A percentile compares a stretch with the other conserved stretches of the same genome.
Evolutionary conservation across 2,329 filamentous ascomycete species (phyloP).

Genomic region (Colletotrichum caudatum): DNA sequence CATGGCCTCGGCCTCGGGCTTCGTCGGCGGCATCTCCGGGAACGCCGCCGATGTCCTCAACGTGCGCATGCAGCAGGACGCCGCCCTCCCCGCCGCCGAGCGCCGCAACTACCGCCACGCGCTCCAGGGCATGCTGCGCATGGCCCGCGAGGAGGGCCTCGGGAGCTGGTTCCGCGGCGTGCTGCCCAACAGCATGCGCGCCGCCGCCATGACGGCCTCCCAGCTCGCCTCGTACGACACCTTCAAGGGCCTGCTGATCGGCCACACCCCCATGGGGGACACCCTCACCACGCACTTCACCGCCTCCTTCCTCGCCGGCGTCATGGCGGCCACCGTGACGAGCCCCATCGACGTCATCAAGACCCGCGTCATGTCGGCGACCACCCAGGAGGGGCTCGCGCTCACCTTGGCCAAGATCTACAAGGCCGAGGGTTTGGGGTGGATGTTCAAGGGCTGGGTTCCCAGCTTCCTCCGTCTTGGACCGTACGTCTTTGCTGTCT

Average conservation of each 20-base stretch:
- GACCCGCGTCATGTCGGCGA: slow-evolving; percentile 84
- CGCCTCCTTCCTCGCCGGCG: slow-evolving; percentile 81
- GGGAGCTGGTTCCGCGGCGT: slow-evolving; percentile 84
- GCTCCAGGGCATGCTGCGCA: slow-evolving; percentile 85
- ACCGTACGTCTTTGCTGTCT: slow-evolving; percentile 60
- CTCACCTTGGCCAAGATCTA: slow-evolving; percentile 75
- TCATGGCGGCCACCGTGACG: slow-evolving; percentile 87
- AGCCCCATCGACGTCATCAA: slow-evolving; percentile 91
- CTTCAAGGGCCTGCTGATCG: slow-evolving; percentile 78
- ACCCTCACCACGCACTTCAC: slow-evolving; percentile 82
- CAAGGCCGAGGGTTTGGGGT: slow-evolving; percentile 76
- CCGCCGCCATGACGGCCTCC: slow-evolving; percentile 87
- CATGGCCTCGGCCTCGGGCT: slow-evolving; percentile 85
- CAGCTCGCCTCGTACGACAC: slow-evolving; percentile 88
- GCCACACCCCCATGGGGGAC: slow-evolving; percentile 75
- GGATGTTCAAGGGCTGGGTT: slow-evolving; percentile 93
- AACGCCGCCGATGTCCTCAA: slow-evolving; percentile 98
- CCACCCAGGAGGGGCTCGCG: slow-evolving; percentile 64
- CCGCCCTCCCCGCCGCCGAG: slow-evolving; percentile 77
- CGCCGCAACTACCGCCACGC: slow-evolving; percentile 92
- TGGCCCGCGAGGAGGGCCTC: slow-evolving; percentile 87
- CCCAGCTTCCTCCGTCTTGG: slow-evolving; percentile 77
- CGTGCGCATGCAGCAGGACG: slow-evolving; percentile 97
- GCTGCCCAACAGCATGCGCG: slow-evolving; percentile 83
- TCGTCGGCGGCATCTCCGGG: slow-evolving; percentile 88